phyloP scores from a whole-genome alignment of 2,329 filamentous ascomycete genomes.

The Zelopaecilomyces penicillatus region DNA sequence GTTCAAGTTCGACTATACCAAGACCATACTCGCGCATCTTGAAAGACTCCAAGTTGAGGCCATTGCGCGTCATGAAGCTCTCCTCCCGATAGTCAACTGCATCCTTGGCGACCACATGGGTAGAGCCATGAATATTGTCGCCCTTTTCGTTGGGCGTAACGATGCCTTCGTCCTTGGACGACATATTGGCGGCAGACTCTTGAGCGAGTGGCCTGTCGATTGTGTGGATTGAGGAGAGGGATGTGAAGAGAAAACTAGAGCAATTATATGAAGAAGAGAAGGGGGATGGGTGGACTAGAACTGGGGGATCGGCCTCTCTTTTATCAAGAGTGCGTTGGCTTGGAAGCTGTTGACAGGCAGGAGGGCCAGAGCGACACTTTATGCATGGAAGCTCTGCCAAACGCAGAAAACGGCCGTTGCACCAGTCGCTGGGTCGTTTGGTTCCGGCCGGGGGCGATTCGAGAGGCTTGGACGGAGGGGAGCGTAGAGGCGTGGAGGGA shows the following conservation, averaged over 20 bases:
- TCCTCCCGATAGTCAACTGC: constrained; percentile 16
- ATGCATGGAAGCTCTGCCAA: constrained; percentile 9
- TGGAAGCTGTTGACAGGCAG: constrained; percentile 5
- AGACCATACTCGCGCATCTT: constrained; percentile 25
- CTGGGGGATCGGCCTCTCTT: constrained; percentile 8
- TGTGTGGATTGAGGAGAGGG: not conserved
- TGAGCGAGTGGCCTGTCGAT: too few species aligned
- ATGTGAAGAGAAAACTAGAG: not conserved
- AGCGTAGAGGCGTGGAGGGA: not conserved
- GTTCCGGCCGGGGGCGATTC: constrained; percentile 4
- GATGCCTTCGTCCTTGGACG: constrained; percentile 6
- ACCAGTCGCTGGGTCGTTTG: constrained; percentile 4
- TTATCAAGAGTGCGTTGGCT: not conserved
- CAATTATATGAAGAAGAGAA: not conserved
- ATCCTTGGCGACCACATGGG: not conserved
- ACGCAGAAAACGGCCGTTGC: constrained; percentile 8
- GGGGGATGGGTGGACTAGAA: not conserved
- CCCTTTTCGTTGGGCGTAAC: constrained; percentile 14
- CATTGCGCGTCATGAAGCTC: constrained; percentile 28
- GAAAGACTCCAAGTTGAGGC: constrained; percentile 31
- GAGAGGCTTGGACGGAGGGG: constrained; percentile 2
- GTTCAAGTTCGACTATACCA: constrained; percentile 29
- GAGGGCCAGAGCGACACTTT: constrained; percentile 6
- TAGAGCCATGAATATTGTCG: not conserved
- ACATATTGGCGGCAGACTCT: not conserved